These are phyloP conservation scores for Halophytophthora polymorphica DNA, from an alignment of 352 stramenopile species.

Conservation along the genomic window DNA sequence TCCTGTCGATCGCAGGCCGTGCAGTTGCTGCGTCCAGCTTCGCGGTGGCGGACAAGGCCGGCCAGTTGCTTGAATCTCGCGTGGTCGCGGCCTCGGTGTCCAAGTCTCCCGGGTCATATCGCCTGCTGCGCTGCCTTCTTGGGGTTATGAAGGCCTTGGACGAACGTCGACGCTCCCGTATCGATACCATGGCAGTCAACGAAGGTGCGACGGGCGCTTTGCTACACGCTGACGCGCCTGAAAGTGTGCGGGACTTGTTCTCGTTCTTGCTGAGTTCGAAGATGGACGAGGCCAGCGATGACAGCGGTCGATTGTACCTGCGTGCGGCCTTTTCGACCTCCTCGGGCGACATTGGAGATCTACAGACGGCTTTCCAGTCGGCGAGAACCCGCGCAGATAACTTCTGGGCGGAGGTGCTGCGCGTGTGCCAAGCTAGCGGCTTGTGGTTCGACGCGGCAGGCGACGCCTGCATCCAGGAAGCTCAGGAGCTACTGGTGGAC, in stretches of 20 bases:
- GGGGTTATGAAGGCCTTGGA: slow-evolving; percentile 18
- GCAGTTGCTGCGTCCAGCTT: slow-evolving; percentile 18
- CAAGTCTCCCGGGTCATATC: slow-evolving; percentile 4
- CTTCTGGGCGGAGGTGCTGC: slow-evolving; percentile 33
- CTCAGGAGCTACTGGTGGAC: slow-evolving; percentile 38
- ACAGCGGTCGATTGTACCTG: slow-evolving; percentile 1
- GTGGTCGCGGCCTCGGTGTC: slow-evolving; percentile 2
- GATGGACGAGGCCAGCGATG: background rate
- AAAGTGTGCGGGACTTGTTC: slow-evolving; percentile 21
- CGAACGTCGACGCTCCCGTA: slow-evolving; percentile 6
- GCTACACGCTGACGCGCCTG: slow-evolving; percentile 3
- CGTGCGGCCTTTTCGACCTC: background rate
- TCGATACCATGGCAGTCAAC: background rate
- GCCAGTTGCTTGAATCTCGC: slow-evolving; percentile 17
- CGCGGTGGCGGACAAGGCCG: slow-evolving; percentile 33
- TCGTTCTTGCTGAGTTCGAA: slow-evolving; percentile 10
- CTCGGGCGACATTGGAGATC: background rate
- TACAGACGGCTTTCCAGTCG: background rate
- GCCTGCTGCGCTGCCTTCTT: slow-evolving; percentile 22
- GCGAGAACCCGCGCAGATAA: slow-evolving; percentile 9
- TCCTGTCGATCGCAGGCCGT: slow-evolving; percentile 34
- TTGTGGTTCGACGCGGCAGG: slow-evolving; percentile 38
- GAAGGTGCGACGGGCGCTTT: background rate
- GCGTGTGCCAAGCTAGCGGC: slow-evolving; percentile 28
- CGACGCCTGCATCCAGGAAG: slow-evolving; percentile 32